A percentile compares a stretch with the other conserved stretches of the same genome.
phyloP scores from a whole-genome alignment of 176 grass and related monocot genomes.

The Lolium perenne region DNA sequence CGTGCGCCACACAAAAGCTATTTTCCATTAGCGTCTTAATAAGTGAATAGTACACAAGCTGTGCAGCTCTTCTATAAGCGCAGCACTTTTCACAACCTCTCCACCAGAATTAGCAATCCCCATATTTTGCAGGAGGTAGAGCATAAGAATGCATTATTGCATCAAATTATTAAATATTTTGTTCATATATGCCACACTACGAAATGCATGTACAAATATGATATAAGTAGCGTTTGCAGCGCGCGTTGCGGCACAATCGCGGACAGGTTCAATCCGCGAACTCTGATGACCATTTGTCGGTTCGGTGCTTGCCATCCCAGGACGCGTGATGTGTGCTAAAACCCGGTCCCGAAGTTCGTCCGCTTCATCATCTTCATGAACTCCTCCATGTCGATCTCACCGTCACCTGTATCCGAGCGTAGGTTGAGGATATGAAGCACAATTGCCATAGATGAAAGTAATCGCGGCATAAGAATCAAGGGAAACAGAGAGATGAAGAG shows the following conservation, averaged over 20 bases:
- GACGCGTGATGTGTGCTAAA: background rate
- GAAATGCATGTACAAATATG: background rate
- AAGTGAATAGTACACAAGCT: too few relatives aligned
- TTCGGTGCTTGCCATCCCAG: too few relatives aligned
- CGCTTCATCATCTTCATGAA: conserved; percentile 79
- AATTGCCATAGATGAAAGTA: background rate
- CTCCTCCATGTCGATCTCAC: conserved; percentile 78
- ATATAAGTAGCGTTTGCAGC: background rate
- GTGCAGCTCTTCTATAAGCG: too few relatives aligned
- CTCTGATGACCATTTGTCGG: background rate
- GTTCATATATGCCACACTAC: too few relatives aligned
- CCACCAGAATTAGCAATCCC: too few relatives aligned
- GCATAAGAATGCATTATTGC: too few relatives aligned
- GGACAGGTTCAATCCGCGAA: background rate
- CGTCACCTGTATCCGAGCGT: conserved; percentile 61
- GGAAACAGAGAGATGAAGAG: too few relatives aligned
- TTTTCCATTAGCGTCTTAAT: too few relatives aligned
- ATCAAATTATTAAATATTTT: too few relatives aligned
- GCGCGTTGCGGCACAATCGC: background rate
- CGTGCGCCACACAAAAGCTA: too few relatives aligned
- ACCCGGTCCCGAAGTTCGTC: conserved; percentile 50
- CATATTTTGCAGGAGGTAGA: too few relatives aligned
- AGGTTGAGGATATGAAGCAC: background rate
- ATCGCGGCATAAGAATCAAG: background rate
- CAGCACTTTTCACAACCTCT: too few relatives aligned